Evolutionary conservation across 805 yeast species (phyloP).

Genomic region (Nakazawaea anatomiae): DNA sequence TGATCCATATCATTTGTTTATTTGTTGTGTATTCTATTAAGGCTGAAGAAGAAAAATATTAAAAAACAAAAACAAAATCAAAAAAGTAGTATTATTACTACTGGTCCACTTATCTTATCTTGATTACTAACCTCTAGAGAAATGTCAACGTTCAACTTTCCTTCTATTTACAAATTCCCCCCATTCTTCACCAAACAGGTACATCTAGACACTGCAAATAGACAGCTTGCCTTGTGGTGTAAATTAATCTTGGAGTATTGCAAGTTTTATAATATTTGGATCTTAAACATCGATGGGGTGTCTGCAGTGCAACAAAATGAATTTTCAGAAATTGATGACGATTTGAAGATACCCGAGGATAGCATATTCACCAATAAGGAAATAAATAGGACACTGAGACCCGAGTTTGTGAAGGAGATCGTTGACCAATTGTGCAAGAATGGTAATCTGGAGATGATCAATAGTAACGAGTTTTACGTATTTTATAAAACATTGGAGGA

Average conservation of each 20-base stretch:
- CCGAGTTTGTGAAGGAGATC: conserved; percentile 50
- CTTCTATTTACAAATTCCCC: conserved; percentile 69
- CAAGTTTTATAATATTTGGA: conserved; percentile 48
- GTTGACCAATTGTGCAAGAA: conserved; percentile 46
- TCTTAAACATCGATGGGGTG: conserved; percentile 34
- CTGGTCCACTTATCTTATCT: background rate
- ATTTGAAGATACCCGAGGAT: conserved; percentile 11
- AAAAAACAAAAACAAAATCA: background rate
- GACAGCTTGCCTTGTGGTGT: conserved; percentile 79
- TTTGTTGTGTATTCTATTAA: background rate
- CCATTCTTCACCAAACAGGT: conserved; percentile 91
- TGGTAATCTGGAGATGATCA: conserved; percentile 34
- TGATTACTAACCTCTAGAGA: no score
- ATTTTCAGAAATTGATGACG: conserved; percentile 12
- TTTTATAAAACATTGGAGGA: conserved; percentile 67
- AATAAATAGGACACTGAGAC: conserved; percentile 49
- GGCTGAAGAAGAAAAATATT: background rate
- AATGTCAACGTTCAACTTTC: conserved; percentile 25
- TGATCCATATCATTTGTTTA: no score
- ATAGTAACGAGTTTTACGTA: conserved; percentile 29
- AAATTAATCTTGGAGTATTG: conserved; percentile 59
- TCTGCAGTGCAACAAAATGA: conserved; percentile 17
- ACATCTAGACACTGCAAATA: conserved; percentile 67
- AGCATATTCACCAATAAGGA: conserved; percentile 43
- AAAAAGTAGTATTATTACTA: no score